Percentiles rank a stretch among this genome's conserved stretches.
Evolutionary conservation across 768 basidiomycete genomes (phyloP).

Genomic region (Porphyrellus cyaneotinctus): DNA sequence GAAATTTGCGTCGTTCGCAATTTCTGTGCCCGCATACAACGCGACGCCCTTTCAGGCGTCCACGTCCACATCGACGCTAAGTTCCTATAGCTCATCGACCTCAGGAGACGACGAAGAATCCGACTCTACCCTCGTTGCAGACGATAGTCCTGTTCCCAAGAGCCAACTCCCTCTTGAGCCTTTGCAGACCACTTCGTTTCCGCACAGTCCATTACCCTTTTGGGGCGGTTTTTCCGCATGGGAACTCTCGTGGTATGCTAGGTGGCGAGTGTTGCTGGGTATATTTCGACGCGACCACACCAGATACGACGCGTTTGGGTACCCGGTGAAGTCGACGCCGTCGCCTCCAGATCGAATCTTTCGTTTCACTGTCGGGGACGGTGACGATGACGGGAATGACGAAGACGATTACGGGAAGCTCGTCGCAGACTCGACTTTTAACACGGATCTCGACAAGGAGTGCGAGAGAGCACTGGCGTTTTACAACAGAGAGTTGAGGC

Average conservation of each 20-base stretch:
- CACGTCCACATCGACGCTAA: conserved; percentile 17
- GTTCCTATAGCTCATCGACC: conserved; percentile 16
- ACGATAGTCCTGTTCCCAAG: conserved; percentile 27
- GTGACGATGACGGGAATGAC: conserved; percentile 19
- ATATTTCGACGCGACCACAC: conserved; percentile 35
- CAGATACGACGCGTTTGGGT: conserved; percentile 4
- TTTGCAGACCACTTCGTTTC: conserved; percentile 9
- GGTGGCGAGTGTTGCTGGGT: conserved; percentile 50
- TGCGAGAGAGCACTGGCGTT: conserved; percentile 27
- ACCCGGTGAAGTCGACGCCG: not conserved
- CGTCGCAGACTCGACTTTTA: conserved; percentile 16
- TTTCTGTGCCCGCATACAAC: conserved; percentile 14
- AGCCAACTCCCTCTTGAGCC: not conserved
- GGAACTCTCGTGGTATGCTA: conserved; percentile 49
- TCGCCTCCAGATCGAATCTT: conserved; percentile 11
- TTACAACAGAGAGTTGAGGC: conserved; percentile 14
- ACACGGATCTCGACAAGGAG: conserved; percentile 21
- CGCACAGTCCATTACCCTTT: not conserved
- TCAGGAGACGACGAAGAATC: conserved; percentile 38
- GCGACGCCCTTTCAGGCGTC: conserved; percentile 7
- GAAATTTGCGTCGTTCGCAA: not conserved
- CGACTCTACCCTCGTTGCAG: conserved; percentile 56
- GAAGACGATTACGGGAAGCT: conserved; percentile 29
- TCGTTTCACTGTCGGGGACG: conserved; percentile 22
- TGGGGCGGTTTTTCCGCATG: conserved; percentile 29